phyloP scores from a whole-genome alignment of 1,284 basidiomycete genomes.

The Albatrellus sp. region DNA sequence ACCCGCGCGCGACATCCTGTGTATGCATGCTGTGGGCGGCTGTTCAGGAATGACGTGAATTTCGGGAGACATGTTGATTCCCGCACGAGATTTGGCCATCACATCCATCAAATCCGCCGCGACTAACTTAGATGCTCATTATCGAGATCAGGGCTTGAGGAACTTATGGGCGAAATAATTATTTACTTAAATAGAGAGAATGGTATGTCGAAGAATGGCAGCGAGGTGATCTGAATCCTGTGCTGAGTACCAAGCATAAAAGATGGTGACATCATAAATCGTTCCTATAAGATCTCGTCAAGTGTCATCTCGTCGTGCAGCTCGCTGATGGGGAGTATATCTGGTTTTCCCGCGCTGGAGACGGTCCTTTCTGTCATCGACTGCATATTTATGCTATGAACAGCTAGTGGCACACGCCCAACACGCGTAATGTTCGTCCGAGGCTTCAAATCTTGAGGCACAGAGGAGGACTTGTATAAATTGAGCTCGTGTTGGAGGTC shows the following conservation, averaged over 20 bases:
- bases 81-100: neutral
- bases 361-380: neutral
- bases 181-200: no score
- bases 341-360: slow-evolving; percentile 3
- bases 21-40: slow-evolving; percentile 27
- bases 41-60: slow-evolving; percentile 23
- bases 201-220: no score
- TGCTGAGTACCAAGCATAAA: neutral
- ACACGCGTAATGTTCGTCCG: slow-evolving; percentile 54
- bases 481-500: slow-evolving; percentile 50
- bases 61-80: slow-evolving; percentile 19
- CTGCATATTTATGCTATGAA: slow-evolving; percentile 27
- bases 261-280: slow-evolving; percentile 1
- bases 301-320: slow-evolving; percentile 37
- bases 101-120: neutral
- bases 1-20: slow-evolving; percentile 21
- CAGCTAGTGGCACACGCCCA: slow-evolving; percentile 37
- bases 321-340: slow-evolving; percentile 10
- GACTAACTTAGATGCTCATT: neutral
- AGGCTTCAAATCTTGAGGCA: slow-evolving; percentile 44
- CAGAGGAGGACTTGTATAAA: slow-evolving; percentile 57
- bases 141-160: no score
- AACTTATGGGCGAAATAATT: no score
- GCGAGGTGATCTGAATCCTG: neutral
- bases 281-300: slow-evolving; percentile 38